Conservation (phyloP, 1,284 basidiomycete species). For the Boletellus sp. region DNA sequence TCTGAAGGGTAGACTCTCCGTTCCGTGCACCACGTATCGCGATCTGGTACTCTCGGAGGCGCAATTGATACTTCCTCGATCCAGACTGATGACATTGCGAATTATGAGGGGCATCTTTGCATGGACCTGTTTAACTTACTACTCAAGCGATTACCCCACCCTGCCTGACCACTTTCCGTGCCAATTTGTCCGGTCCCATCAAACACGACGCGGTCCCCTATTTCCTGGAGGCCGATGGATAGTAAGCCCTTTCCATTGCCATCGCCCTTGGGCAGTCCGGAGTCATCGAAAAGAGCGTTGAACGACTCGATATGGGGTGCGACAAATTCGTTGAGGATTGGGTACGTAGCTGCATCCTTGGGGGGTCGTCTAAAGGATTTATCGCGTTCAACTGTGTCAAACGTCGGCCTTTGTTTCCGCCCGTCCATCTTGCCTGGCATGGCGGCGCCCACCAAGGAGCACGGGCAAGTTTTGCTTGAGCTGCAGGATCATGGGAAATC, state of each 20-base stretch:
- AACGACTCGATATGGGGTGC: slow-evolving; percentile 95
- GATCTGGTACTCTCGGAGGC: slow-evolving; percentile 86
- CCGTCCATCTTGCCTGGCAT: slow-evolving; percentile 37
- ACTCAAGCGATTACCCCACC: slow-evolving; percentile 79
- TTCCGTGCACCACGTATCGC: slow-evolving; percentile 73
- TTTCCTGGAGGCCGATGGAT: slow-evolving; percentile 77
- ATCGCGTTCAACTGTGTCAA: slow-evolving; percentile 86
- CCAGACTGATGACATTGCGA: slow-evolving; percentile 59
- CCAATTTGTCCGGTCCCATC: slow-evolving; percentile 67
- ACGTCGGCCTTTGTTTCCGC: slow-evolving; percentile 48
- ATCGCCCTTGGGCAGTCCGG: slow-evolving; percentile 66
- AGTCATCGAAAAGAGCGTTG: slow-evolving; percentile 92
- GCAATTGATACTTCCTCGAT: slow-evolving; percentile 86
- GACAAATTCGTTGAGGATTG: slow-evolving; percentile 90
- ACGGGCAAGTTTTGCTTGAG: neutral
- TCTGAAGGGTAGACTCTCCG: slow-evolving; percentile 86
- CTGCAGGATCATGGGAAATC: slow-evolving; percentile 8
- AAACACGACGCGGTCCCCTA: slow-evolving; percentile 89
- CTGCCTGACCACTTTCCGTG: slow-evolving; percentile 50
- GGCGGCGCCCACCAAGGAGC: neutral
- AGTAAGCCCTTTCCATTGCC: slow-evolving; percentile 80
- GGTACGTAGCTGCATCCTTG: slow-evolving; percentile 65
- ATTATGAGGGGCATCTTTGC: slow-evolving; percentile 14
- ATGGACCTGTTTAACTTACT: slow-evolving; percentile 50
- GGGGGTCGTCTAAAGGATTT: slow-evolving; percentile 79